Base-by-base conservation (phyloP, 2,329 filamentous ascomycete species). In the Fusarium goolgardi region DNA sequence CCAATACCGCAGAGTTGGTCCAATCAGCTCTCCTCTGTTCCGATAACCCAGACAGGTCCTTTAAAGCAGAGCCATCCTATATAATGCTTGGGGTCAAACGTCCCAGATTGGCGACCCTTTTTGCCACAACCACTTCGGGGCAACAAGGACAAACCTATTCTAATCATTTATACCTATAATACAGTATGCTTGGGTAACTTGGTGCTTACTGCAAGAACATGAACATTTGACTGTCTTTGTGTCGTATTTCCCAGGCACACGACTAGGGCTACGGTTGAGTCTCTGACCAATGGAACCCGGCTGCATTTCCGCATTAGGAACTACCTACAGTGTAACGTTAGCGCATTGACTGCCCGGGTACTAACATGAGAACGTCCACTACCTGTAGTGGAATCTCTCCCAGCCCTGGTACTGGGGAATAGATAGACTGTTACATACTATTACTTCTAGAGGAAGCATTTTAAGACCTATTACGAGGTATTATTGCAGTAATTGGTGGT, bases 291-390 rank as follows among this genome's bases (percentile, higher is more conserved):
- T 67, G 31, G 50, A 51, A 60, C 21, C 55, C n/a, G 51, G 44
- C n/a, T 18, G 20, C 10, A 61, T 47, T 52, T 61, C 65, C 46
- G 20, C 49, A 69, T 61, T 52, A 35, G 65, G 65, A 54, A 69
- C 13, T 43, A 55, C 29, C 15, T 40, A 40, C 44, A 47, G n/a
- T 39, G 35, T 21, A 21, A 21, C 35, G 11, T 21, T 39, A 39
- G 35, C 20, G 35, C 21, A 12, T 9, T 44, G 11, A 45, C 25
- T 31, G n/a, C 13, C 12, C 20, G 6, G n/a, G 12, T 21, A 39
- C 34, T n/a, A 39, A 45, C 8, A 15, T 20, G 20, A 20, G 18
- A 45, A 29, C 12, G 27, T 12, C 31, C 13, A 29, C 27, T 32
- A 32, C 6, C 13, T 31, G 18, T 21, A 29, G 27, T 45, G 18